Percentiles rank a stretch among this genome's conserved stretches.
Evolutionary conservation across 2,329 filamentous ascomycete genomes (phyloP).

Genomic region (Dichotomopilus funicola): DNA sequence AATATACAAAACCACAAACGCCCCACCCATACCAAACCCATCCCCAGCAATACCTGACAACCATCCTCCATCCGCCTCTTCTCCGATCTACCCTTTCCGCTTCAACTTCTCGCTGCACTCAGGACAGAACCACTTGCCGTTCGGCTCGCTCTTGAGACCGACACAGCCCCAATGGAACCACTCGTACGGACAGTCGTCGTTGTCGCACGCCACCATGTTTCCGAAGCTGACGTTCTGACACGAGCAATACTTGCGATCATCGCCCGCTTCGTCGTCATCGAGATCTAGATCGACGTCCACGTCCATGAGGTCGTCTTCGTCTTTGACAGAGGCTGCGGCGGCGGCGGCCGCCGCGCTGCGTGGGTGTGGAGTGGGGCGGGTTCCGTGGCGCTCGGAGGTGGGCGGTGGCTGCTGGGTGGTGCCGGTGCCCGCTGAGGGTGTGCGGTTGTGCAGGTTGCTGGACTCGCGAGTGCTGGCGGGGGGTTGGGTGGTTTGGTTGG

Average conservation of each 20-base stretch:
- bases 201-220: conserved; percentile 86
- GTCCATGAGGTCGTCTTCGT: conserved; percentile 24
- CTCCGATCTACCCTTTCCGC: background rate
- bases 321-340: background rate
- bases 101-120: conserved; percentile 50
- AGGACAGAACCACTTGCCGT: conserved; percentile 62
- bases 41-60: background rate
- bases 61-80: conserved; percentile 34
- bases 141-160: conserved; percentile 60
- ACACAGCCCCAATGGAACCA: conserved; percentile 84
- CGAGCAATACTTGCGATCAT: conserved; percentile 75
- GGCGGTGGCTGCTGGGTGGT: background rate
- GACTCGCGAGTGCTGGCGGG: conserved; percentile 19
- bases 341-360: background rate
- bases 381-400: background rate
- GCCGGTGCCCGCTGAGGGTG: background rate
- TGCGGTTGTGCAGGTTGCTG: conserved; percentile 17
- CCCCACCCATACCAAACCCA: too few relatives aligned
- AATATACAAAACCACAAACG: too few relatives aligned
- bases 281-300: conserved; percentile 48
- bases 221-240: conserved; percentile 80
- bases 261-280: conserved; percentile 64
- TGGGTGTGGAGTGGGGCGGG: background rate
- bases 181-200: conserved; percentile 71
- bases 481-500: conserved; percentile 16